Evolutionary conservation across 2,329 filamentous ascomycete species (phyloP).

Genomic region (Curvularia spicifera): DNA sequence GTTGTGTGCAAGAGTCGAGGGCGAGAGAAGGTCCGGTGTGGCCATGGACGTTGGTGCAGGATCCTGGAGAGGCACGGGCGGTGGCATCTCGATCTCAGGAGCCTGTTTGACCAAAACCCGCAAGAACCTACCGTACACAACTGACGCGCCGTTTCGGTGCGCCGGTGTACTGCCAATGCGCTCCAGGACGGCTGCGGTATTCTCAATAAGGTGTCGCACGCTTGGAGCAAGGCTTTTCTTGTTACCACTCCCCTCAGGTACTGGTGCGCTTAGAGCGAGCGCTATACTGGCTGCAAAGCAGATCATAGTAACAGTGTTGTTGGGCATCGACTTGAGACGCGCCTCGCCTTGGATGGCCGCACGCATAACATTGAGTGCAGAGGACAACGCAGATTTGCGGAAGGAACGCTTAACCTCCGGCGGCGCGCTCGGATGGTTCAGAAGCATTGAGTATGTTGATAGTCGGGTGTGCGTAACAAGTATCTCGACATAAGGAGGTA

Average conservation of each 20-base stretch:
- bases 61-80: slow-evolving; percentile 6
- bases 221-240: slow-evolving; percentile 43
- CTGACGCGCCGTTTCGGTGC: slow-evolving; percentile 71
- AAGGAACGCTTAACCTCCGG: slow-evolving; percentile 75
- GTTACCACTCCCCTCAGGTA: slow-evolving; percentile 28
- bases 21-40: slow-evolving; percentile 18
- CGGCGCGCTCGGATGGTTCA: slow-evolving; percentile 75
- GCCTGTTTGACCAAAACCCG: slow-evolving; percentile 51
- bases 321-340: slow-evolving; percentile 75
- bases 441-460: slow-evolving; percentile 76
- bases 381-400: slow-evolving; percentile 72
- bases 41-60: slow-evolving; percentile 18
- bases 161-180: slow-evolving; percentile 69
- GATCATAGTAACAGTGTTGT: slow-evolving; percentile 81
- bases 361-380: slow-evolving; percentile 75
- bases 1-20: slow-evolving; percentile 8
- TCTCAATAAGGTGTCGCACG: slow-evolving; percentile 58
- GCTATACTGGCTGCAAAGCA: slow-evolving; percentile 65
- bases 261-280: slow-evolving; percentile 56
- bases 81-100: slow-evolving; percentile 23
- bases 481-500: slow-evolving; percentile 78
- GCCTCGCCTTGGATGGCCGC: slow-evolving; percentile 74
- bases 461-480: slow-evolving; percentile 73
- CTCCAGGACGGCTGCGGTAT: slow-evolving; percentile 71
- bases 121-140: slow-evolving; percentile 64